These are phyloP conservation scores for Spergularia azorica DNA, from an alignment of 179 eudicot genomes.

Conservation along the genomic window DNA sequence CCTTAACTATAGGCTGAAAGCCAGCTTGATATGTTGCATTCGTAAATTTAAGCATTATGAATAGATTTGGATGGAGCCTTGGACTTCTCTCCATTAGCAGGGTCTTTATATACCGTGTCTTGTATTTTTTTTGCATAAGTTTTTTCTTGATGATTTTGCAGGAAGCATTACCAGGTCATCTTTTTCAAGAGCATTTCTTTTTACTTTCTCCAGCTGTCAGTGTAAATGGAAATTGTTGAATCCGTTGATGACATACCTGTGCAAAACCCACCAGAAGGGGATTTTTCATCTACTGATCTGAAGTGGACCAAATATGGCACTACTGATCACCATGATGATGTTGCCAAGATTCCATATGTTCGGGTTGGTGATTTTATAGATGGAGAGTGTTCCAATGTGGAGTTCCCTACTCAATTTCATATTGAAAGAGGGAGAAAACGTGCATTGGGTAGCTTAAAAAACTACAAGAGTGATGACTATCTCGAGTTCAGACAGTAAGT, in stretches of 20 bases:
- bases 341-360: slow-evolving; percentile 79
- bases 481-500: slow-evolving; percentile 88
- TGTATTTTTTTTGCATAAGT: background rate
- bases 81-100: background rate
- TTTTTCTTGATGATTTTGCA: slow-evolving; percentile 11
- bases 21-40: too few species aligned
- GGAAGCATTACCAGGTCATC: slow-evolving; percentile 3
- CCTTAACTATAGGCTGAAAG: too few species aligned
- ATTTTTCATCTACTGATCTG: slow-evolving; percentile 76
- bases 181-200: background rate
- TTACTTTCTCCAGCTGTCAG: background rate
- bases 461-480: slow-evolving; percentile 81
- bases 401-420: slow-evolving; percentile 90
- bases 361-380: slow-evolving; percentile 85
- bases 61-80: background rate
- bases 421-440: slow-evolving; percentile 95
- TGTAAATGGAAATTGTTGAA: slow-evolving; percentile 69
- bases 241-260: slow-evolving; percentile 57
- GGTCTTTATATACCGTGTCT: background rate
- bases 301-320: slow-evolving; percentile 79
- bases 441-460: slow-evolving; percentile 61
- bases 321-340: slow-evolving; percentile 73
- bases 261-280: slow-evolving; percentile 79
- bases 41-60: background rate
- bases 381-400: slow-evolving; percentile 86